These are phyloP conservation scores for Amauroascus niger DNA, from an alignment of 2,329 filamentous ascomycete species.

Conservation along the genomic window DNA sequence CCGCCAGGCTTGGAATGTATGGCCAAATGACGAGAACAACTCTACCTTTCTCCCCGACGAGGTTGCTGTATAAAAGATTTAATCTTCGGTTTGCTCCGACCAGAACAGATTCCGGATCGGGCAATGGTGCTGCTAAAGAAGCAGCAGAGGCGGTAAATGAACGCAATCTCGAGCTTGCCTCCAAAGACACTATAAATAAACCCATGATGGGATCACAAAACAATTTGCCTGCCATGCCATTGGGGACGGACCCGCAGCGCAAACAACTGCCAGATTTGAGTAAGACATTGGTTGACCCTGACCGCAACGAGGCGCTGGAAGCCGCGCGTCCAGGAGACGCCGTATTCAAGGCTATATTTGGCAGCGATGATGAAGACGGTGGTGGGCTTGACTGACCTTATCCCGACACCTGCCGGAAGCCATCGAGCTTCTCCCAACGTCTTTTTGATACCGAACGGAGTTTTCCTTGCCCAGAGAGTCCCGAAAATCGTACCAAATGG, in stretches of 20 bases:
- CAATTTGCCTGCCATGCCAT: background rate
- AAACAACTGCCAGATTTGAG: conserved; percentile 15
- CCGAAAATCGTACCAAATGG: background rate
- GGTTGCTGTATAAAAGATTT: conserved; percentile 89
- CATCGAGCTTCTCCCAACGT: background rate
- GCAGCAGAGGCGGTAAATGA: conserved; percentile 24
- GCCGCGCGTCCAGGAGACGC: conserved; percentile 64
- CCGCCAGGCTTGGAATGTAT: conserved; percentile 86
- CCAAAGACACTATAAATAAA: conserved; percentile 46
- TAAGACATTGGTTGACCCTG: conserved; percentile 51
- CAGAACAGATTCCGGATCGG: conserved; percentile 38
- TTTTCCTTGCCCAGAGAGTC: background rate
- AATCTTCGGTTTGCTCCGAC: conserved; percentile 67
- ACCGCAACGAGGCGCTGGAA: conserved; percentile 69
- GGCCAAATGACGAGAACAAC: conserved; percentile 70
- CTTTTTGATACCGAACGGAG: background rate
- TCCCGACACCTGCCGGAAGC: background rate
- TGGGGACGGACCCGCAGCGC: conserved; percentile 13
- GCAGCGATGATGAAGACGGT: conserved; percentile 66
- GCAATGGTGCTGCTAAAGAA: conserved; percentile 24
- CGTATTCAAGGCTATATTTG: conserved; percentile 88
- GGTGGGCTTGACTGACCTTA: conserved; percentile 19
- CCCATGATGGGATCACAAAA: conserved; percentile 41
- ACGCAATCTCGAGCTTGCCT: conserved; percentile 41
- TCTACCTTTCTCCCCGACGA: conserved; percentile 65